These are phyloP conservation scores for Delitschia confertaspora DNA, from an alignment of 495 filamentous ascomycete genomes.

Conservation along the genomic window DNA sequence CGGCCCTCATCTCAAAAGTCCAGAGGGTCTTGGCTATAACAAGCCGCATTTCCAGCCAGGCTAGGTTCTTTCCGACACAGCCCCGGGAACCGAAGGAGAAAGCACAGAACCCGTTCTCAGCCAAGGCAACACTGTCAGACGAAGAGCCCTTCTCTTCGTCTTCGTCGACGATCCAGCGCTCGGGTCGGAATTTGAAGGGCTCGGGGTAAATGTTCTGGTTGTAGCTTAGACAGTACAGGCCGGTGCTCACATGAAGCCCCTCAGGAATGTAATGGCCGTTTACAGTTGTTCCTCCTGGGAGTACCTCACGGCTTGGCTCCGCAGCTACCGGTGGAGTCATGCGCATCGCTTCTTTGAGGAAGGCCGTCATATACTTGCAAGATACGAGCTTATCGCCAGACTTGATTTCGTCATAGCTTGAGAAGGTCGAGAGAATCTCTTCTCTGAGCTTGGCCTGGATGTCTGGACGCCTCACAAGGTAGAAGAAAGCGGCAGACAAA, in stretches of 20 bases:
- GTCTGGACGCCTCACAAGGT: constrained; percentile 3
- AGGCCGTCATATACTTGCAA: constrained; percentile 9
- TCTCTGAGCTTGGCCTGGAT: not conserved
- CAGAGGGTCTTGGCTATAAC: not conserved
- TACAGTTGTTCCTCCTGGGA: constrained; percentile 2
- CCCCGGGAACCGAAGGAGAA: constrained; percentile 1
- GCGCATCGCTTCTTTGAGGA: constrained; percentile 14
- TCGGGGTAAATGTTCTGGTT: constrained; percentile 6
- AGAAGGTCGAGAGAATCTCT: constrained; percentile 6
- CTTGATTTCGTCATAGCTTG: not conserved
- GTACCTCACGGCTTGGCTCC: constrained; percentile 2
- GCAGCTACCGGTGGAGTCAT: constrained; percentile 4
- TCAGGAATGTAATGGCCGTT: constrained; percentile 1
- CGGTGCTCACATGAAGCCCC: constrained; percentile 1
- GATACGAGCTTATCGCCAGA: not conserved
- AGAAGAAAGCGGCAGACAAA: constrained; percentile 9
- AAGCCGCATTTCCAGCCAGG: constrained; percentile 2
- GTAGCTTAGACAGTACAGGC: constrained; percentile 8
- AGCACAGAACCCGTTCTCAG: not conserved
- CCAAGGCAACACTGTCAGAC: not conserved
- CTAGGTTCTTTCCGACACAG: constrained; percentile 3
- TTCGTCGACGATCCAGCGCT: constrained; percentile 14
- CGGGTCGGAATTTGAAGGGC: constrained; percentile 8
- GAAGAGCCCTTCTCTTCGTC: not conserved
- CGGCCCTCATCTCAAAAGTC: not conserved